phyloP scores from a whole-genome alignment of 1,139 yeast species.

The Suhomyces panamericanus region DNA sequence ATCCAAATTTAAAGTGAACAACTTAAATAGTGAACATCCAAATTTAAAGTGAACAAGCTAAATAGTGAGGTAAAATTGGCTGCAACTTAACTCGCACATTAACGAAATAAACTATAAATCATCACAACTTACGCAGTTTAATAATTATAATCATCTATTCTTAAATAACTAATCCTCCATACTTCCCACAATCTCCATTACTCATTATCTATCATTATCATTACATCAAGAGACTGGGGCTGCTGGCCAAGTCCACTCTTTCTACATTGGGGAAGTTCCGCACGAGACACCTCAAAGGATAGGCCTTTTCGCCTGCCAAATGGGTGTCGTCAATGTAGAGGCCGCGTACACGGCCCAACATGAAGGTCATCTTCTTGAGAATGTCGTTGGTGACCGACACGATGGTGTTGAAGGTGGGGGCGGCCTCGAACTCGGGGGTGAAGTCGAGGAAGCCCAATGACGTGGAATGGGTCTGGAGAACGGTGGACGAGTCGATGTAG shows the following conservation, averaged over 20 bases:
- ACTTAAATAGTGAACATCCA: too few species aligned
- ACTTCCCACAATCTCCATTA: too few species aligned
- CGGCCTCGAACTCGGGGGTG: conserved; percentile 8
- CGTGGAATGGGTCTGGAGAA: conserved; percentile 3
- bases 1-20: too few species aligned
- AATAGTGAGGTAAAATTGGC: too few species aligned
- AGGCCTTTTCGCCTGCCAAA: conserved; percentile 35
- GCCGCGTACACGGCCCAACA: conserved; percentile 36
- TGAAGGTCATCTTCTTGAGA: conserved; percentile 35
- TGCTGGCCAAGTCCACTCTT: conserved; percentile 32
- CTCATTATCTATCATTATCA: too few species aligned
- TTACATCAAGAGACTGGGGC: conserved; percentile 8
- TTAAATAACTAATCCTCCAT: too few species aligned
- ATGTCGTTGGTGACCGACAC: conserved; percentile 39
- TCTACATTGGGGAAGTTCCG: conserved; percentile 39
- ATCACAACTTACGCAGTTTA: too few species aligned
- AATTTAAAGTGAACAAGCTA: too few species aligned
- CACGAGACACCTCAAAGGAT: conserved; percentile 33
- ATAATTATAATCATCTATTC: too few species aligned
- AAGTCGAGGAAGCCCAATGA: conserved; percentile 5
- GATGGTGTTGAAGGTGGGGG: conserved; percentile 27
- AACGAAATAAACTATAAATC: too few species aligned
- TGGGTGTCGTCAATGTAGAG: conserved; percentile 37
- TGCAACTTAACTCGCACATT: too few species aligned
- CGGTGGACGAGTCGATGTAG: conserved; percentile 36